These are phyloP conservation scores for Podaxis sp. DNA, from an alignment of 768 basidiomycete genomes.

Conservation along the genomic window DNA sequence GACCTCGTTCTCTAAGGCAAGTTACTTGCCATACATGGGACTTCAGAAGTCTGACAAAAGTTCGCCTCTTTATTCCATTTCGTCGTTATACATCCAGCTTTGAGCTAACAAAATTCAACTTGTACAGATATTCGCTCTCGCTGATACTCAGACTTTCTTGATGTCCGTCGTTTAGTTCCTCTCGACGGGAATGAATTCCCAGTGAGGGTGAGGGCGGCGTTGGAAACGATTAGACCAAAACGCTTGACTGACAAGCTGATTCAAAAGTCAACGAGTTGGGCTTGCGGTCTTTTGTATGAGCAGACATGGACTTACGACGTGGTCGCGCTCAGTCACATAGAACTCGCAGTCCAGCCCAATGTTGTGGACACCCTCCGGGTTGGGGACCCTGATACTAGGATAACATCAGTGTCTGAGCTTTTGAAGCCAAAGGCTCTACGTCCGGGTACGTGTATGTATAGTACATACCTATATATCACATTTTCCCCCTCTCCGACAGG, in stretches of 20 bases:
- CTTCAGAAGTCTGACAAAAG: too few species aligned
- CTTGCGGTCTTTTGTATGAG: neutral
- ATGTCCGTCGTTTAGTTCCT: neutral
- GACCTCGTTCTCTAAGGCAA: too few species aligned
- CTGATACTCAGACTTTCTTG: neutral
- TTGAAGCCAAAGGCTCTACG: neutral
- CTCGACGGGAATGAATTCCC: slow-evolving; percentile 4
- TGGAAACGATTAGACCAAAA: too few species aligned
- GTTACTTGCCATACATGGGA: too few species aligned
- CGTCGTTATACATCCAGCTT: too few species aligned
- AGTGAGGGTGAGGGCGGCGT: slow-evolving; percentile 3
- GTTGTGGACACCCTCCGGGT: neutral
- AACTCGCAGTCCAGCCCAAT: neutral
- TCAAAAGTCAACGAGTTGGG: neutral
- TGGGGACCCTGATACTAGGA: slow-evolving; percentile 3
- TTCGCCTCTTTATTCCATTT: too few species aligned
- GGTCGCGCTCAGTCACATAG: neutral
- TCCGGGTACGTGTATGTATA: too few species aligned
- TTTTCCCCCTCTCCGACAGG: neutral
- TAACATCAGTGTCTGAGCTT: neutral
- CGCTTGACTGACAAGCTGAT: neutral
- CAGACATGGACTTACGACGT: neutral
- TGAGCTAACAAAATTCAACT: too few species aligned
- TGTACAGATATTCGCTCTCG: too few species aligned
- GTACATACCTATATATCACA: neutral